phyloP scores from a whole-genome alignment of 345 rosid genomes.

The Murraya koenigii region DNA sequence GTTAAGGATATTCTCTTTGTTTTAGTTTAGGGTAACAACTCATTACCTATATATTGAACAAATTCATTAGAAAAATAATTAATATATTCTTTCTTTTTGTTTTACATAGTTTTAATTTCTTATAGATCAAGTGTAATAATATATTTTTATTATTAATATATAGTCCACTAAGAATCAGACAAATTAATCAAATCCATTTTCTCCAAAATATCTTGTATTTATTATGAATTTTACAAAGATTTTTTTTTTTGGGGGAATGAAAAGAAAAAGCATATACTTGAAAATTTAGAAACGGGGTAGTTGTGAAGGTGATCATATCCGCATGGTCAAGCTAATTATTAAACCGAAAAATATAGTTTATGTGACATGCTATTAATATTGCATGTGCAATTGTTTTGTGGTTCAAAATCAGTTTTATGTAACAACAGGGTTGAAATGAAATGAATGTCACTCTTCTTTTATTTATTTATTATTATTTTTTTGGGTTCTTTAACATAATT shows the following conservation, averaged over 20 bases:
- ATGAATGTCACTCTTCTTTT: not conserved
- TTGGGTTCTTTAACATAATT: not conserved
- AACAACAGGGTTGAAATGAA: too few species aligned
- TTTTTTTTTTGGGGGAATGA: not conserved
- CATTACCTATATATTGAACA: not conserved
- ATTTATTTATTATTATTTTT: not conserved
- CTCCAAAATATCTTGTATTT: not conserved
- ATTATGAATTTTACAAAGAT: not conserved
- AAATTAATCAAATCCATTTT: not conserved
- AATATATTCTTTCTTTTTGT: not conserved
- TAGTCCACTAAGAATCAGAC: too few species aligned
- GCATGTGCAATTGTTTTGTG: not conserved
- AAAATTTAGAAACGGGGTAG: not conserved
- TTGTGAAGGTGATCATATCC: not conserved
- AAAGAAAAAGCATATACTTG: not conserved
- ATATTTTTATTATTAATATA: too few species aligned
- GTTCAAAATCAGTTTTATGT: not conserved
- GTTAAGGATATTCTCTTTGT: slow-evolving; percentile 30
- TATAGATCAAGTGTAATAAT: too few species aligned
- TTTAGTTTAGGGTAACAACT: not conserved
- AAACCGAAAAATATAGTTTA: not conserved
- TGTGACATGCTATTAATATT: not conserved
- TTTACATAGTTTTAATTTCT: not conserved
- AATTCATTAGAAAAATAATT: too few species aligned
- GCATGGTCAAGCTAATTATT: not conserved